These are phyloP conservation scores for Backusella mclennaniae DNA, from an alignment of 192 early-diverging fungal species.

Conservation along the genomic window DNA sequence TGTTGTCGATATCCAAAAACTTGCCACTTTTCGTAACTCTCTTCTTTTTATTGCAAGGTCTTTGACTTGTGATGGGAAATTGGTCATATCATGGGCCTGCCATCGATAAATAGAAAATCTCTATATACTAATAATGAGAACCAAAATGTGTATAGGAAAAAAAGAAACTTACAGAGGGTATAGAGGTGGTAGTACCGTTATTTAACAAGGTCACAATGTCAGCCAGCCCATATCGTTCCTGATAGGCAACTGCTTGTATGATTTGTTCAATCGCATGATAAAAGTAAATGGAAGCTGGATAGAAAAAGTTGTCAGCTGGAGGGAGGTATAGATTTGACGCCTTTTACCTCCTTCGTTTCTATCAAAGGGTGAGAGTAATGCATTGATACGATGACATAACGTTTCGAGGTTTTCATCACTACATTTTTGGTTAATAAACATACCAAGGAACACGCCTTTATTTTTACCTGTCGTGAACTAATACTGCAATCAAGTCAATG, in stretches of 20 bases:
- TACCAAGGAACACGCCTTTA: no score
- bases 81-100: constrained; percentile 30
- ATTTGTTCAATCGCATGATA: background rate
- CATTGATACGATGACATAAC: background rate
- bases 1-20: no score
- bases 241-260: background rate
- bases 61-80: constrained; percentile 43
- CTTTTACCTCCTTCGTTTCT: constrained; percentile 21
- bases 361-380: constrained; percentile 21
- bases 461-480: constrained; percentile 14
- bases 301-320: no score
- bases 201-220: background rate
- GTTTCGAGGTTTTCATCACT: constrained; percentile 10
- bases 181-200: background rate
- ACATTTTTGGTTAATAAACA: no score
- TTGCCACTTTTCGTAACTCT: constrained; percentile 35
- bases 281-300: constrained; percentile 10
- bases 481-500: background rate
- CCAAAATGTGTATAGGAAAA: no score
- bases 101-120: constrained; percentile 26
- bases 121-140: background rate
- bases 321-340: background rate
- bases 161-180: constrained; percentile 2
- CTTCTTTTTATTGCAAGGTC: constrained; percentile 34
- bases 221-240: constrained; percentile 7